Percentiles rank a stretch among this genome's conserved stretches.
Evolutionary conservation across 1,284 basidiomycete genomes (phyloP).

Genomic region (Ganoderma lucidum): DNA sequence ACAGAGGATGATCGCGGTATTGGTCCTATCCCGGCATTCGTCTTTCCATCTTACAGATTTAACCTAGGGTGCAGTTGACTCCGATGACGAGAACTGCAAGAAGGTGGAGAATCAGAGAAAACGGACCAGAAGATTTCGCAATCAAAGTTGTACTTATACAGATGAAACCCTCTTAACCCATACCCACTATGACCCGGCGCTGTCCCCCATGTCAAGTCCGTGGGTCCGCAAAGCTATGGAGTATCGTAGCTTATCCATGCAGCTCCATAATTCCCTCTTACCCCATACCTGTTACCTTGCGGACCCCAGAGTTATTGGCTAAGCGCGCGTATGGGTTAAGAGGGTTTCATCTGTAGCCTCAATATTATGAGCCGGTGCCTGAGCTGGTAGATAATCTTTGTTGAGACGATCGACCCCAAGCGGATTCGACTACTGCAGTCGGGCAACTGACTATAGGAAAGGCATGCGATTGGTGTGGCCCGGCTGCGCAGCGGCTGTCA

Average conservation of each 20-base stretch:
- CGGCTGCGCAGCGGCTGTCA: neutral
- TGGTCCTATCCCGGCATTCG: conserved; percentile 1
- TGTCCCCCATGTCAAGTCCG: too few species aligned
- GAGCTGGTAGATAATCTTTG: neutral
- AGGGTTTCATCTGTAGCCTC: too few species aligned
- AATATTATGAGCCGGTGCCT: too few species aligned
- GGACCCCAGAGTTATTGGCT: too few species aligned
- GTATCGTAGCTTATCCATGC: too few species aligned
- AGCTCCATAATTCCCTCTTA: too few species aligned
- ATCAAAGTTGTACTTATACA: conserved; percentile 2
- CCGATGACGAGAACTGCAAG: neutral
- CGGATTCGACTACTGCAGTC: neutral
- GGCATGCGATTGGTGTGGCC: neutral
- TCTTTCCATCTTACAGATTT: conserved; percentile 5
- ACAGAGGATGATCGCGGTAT: conserved; percentile 55
- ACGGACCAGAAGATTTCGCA: conserved; percentile 1
- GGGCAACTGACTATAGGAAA: neutral
- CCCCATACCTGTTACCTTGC: too few species aligned
- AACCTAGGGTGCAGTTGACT: conserved; percentile 12
- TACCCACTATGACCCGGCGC: too few species aligned
- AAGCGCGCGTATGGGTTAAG: too few species aligned
- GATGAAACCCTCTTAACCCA: too few species aligned
- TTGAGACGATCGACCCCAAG: neutral
- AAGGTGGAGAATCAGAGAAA: neutral
- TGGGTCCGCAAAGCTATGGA: too few species aligned